These are phyloP conservation scores for Aspergillus udagawae DNA, from an alignment of 2,329 filamentous ascomycete species.

Conservation along the genomic window DNA sequence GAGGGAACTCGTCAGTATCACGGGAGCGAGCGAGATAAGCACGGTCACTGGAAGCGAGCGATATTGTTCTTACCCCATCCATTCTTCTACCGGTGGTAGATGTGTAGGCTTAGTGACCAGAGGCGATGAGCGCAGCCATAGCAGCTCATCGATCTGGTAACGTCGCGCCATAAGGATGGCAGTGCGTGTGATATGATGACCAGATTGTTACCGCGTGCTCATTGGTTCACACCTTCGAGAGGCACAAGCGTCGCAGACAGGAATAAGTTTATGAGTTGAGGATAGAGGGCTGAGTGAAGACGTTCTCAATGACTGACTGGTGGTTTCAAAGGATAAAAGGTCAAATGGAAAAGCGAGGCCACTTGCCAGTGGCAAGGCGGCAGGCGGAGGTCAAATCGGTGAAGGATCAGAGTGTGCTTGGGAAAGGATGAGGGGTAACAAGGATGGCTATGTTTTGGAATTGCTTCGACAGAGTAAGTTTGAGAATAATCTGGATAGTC, in stretches of 20 bases:
- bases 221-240: constrained; percentile 21
- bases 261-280: neutral
- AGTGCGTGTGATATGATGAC: constrained; percentile 13
- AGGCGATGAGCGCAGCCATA: constrained; percentile 74
- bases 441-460: constrained; percentile 2
- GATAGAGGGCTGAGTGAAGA: neutral
- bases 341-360: constrained; percentile 2
- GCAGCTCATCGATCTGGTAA: constrained; percentile 74
- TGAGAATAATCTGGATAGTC: neutral
- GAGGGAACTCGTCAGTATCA: constrained; percentile 19
- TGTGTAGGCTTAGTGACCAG: constrained; percentile 74
- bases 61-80: constrained; percentile 74
- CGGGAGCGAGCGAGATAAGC: constrained; percentile 4
- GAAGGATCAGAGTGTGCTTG: constrained; percentile 1
- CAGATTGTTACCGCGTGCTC: constrained; percentile 23
- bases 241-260: neutral
- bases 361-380: constrained; percentile 14
- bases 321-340: constrained; percentile 3
- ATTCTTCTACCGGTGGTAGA: constrained; percentile 82
- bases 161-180: constrained; percentile 44
- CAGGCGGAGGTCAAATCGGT: constrained; percentile 12
- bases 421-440: neutral
- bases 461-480: neutral
- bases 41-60: constrained; percentile 2
- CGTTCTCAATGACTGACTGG: neutral